phyloP scores from a whole-genome alignment of 2,329 filamentous ascomycete species.

The Hypoxylon sp. region DNA sequence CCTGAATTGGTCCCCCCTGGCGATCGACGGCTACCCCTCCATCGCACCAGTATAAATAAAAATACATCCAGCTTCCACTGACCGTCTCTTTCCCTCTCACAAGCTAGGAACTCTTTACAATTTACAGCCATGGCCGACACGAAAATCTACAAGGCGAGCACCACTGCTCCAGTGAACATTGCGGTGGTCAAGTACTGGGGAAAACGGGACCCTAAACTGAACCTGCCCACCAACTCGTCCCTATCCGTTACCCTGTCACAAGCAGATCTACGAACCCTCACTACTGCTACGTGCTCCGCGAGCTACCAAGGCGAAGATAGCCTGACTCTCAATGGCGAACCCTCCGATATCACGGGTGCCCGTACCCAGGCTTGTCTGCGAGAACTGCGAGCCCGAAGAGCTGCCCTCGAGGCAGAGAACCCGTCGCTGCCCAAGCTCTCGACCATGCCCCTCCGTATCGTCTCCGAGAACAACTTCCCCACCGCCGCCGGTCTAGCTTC shows the following conservation, averaged over 20 bases:
- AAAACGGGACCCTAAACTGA: conserved; percentile 93
- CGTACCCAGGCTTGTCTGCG: conserved; percentile 96
- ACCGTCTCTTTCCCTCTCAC: conserved; percentile 29
- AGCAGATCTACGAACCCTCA: conserved; percentile 92
- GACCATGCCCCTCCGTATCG: conserved; percentile 81
- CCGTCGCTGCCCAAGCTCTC: conserved; percentile 86
- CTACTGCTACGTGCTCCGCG: conserved; percentile 90
- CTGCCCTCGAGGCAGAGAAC: conserved; percentile 79
- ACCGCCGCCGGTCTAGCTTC: conserved; percentile 91
- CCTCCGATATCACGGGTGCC: conserved; percentile 87
- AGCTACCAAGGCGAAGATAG: conserved; percentile 76
- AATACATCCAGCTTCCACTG: conserved; percentile 18
- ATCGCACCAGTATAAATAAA: conserved; percentile 25
- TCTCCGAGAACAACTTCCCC: conserved; percentile 99
- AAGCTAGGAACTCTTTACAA: background rate
- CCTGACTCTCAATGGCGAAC: conserved; percentile 86
- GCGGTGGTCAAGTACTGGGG: conserved; percentile 99
- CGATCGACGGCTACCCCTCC: conserved; percentile 28
- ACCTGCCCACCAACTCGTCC: conserved; percentile 97
- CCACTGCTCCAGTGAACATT: conserved; percentile 97
- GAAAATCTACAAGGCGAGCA: conserved; percentile 87
- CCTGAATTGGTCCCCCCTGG: conserved; percentile 32
- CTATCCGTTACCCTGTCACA: conserved; percentile 97
- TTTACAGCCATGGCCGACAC: conserved; percentile 61
- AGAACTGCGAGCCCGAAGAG: conserved; percentile 83